These are phyloP conservation scores for Phaseolus lunatus DNA, from an alignment of 306 rosid genomes.

Conservation along the genomic window DNA sequence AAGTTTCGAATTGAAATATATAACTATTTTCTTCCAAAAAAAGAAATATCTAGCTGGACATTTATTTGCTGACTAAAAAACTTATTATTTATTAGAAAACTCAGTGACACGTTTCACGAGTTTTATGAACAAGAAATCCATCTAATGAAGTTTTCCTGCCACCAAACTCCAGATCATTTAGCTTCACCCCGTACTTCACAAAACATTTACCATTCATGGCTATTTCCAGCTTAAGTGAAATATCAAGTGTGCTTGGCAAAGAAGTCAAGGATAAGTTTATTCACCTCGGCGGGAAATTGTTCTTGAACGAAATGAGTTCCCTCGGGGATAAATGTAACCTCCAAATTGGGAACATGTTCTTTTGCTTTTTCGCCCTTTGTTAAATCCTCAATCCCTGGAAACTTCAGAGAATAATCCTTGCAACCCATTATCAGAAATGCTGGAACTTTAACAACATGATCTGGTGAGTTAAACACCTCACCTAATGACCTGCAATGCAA, in stretches of 20 bases:
- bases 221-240: slow-evolving; percentile 1
- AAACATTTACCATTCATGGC: neutral
- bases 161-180: neutral
- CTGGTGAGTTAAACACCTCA: slow-evolving; percentile 51
- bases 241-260: slow-evolving; percentile 64
- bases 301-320: slow-evolving; percentile 94
- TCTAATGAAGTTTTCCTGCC: no score
- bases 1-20: no score
- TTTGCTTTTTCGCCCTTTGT: slow-evolving; percentile 63
- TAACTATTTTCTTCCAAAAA: no score
- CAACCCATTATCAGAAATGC: slow-evolving; percentile 66
- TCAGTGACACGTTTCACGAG: no score
- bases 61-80: no score
- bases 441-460: slow-evolving; percentile 64
- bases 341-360: slow-evolving; percentile 64
- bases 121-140: no score
- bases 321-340: slow-evolving; percentile 64
- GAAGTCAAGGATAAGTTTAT: slow-evolving; percentile 69
- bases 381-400: slow-evolving; percentile 68
- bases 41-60: no score
- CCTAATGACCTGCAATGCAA: slow-evolving; percentile 61
- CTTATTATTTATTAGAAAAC: no score
- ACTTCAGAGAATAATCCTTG: slow-evolving; percentile 68
- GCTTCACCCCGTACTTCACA: neutral
- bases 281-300: slow-evolving; percentile 74